Percentiles rank a stretch among this genome's conserved stretches.
These are phyloP conservation scores for Kuraishia cidri DNA, from an alignment of 805 yeast species.

Conservation along the genomic window DNA sequence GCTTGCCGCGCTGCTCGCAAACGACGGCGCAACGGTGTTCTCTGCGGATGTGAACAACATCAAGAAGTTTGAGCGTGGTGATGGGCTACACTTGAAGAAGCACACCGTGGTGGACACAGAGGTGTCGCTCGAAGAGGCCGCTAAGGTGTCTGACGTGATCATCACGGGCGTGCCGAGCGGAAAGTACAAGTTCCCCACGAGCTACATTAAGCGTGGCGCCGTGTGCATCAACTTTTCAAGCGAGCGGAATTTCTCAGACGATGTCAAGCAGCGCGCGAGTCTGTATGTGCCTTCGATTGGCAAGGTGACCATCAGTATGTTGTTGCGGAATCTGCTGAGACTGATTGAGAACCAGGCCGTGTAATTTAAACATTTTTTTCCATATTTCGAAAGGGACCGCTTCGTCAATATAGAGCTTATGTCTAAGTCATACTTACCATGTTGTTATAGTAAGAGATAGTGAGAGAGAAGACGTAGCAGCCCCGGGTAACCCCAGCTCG, in stretches of 20 bases:
- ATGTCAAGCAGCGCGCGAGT: slow-evolving; percentile 78
- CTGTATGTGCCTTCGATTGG: slow-evolving; percentile 94
- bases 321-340: slow-evolving; percentile 80
- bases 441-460: no score
- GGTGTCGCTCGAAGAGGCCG: slow-evolving; percentile 50
- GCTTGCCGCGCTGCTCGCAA: slow-evolving; percentile 88
- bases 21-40: slow-evolving; percentile 95
- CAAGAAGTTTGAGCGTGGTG: slow-evolving; percentile 92
- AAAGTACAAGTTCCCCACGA: slow-evolving; percentile 77
- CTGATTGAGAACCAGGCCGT: slow-evolving; percentile 69
- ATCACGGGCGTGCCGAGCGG: slow-evolving; percentile 94
- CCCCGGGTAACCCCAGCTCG: no score
- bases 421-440: no score
- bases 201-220: slow-evolving; percentile 77
- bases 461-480: no score
- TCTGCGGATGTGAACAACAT: slow-evolving; percentile 84
- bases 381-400: no score
- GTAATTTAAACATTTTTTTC: no score
- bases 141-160: slow-evolving; percentile 77
- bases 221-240: slow-evolving; percentile 86
- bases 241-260: slow-evolving; percentile 78
- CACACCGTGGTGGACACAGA: slow-evolving; percentile 68
- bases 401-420: no score
- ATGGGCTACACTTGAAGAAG: slow-evolving; percentile 69
- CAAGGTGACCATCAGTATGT: slow-evolving; percentile 93